phyloP scores from a whole-genome alignment of 805 yeast genomes.

The Cyberlindnera meyerae region DNA sequence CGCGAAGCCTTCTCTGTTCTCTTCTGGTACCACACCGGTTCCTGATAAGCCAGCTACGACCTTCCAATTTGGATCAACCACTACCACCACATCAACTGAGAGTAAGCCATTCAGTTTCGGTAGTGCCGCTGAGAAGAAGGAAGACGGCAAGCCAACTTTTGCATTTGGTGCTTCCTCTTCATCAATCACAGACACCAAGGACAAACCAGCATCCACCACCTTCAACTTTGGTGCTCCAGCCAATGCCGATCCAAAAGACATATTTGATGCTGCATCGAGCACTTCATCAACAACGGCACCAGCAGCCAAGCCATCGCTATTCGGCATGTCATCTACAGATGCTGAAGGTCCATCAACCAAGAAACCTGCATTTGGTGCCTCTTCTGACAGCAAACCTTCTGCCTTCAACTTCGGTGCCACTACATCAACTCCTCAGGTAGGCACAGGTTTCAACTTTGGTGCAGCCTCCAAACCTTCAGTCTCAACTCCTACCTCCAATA shows the following conservation, averaged over 20 bases:
- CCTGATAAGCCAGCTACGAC: background rate
- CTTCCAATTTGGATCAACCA: conserved; percentile 5
- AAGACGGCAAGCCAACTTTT: conserved; percentile 10
- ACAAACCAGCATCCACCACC: conserved; percentile 1
- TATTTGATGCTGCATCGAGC: background rate
- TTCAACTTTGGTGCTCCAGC: conserved; percentile 11
- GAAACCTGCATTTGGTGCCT: conserved; percentile 9
- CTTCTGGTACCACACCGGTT: conserved; percentile 22
- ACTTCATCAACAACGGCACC: too few relatives aligned
- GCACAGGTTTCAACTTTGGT: conserved; percentile 17
- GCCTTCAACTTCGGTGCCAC: conserved; percentile 12
- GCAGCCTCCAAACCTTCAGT: conserved; percentile 9
- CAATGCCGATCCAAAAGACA: background rate
- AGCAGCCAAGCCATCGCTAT: too few relatives aligned
- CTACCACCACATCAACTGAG: too few relatives aligned
- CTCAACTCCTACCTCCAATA: background rate
- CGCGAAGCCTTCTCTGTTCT: conserved; percentile 6
- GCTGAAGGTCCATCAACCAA: too few relatives aligned
- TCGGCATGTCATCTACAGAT: too few relatives aligned
- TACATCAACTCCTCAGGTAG: conserved; percentile 3
- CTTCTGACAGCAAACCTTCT: too few relatives aligned
- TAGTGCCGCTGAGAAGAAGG: conserved; percentile 13
- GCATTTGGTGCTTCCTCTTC: conserved; percentile 12
- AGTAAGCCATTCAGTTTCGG: conserved; percentile 22
- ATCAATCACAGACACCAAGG: background rate